Percentiles rank a stretch among this genome's conserved stretches.
These are phyloP conservation scores for Penicillium paxilli DNA, from an alignment of 495 filamentous ascomycete genomes.

Conservation along the genomic window DNA sequence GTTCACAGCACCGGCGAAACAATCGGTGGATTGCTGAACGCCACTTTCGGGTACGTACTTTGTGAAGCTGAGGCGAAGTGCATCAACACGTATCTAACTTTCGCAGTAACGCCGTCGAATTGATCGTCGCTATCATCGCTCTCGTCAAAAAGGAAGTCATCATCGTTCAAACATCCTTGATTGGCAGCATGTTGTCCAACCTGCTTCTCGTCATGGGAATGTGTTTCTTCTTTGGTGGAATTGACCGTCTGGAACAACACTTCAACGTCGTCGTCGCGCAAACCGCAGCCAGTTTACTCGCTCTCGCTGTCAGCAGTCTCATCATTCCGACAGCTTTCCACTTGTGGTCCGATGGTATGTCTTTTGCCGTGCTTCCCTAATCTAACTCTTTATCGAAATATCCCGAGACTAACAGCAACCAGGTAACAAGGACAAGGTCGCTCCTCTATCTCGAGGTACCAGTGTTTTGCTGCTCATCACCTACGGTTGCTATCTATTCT, in stretches of 20 bases:
- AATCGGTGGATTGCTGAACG: constrained; percentile 83
- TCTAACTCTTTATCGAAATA: too few species aligned
- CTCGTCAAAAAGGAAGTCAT: constrained; percentile 69
- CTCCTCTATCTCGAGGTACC: constrained; percentile 50
- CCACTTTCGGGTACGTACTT: constrained; percentile 72
- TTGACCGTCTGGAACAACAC: constrained; percentile 76
- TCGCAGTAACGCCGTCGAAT: constrained; percentile 74
- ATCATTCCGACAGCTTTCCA: constrained; percentile 91
- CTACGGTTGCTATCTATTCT: constrained; percentile 75
- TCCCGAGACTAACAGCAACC: neutral
- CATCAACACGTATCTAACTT: constrained; percentile 9
- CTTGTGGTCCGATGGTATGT: constrained; percentile 45
- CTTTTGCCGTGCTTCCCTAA: neutral
- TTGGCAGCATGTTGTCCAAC: constrained; percentile 90
- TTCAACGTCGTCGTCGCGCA: constrained; percentile 96
- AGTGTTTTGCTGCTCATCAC: constrained; percentile 73
- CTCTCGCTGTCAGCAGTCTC: constrained; percentile 74
- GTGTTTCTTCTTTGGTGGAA: constrained; percentile 88
- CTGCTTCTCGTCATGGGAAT: constrained; percentile 88
- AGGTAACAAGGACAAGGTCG: constrained; percentile 24
- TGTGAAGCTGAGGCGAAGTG: neutral
- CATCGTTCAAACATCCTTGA: constrained; percentile 90
- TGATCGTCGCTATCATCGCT: constrained; percentile 88
- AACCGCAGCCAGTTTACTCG: constrained; percentile 80
- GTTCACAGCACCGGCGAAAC: constrained; percentile 64